Evolutionary conservation across 148 eudicot species (phyloP), one percentile per base, ranked within the genome.

Genomic region (Heliamphora exappendiculata): DNA sequence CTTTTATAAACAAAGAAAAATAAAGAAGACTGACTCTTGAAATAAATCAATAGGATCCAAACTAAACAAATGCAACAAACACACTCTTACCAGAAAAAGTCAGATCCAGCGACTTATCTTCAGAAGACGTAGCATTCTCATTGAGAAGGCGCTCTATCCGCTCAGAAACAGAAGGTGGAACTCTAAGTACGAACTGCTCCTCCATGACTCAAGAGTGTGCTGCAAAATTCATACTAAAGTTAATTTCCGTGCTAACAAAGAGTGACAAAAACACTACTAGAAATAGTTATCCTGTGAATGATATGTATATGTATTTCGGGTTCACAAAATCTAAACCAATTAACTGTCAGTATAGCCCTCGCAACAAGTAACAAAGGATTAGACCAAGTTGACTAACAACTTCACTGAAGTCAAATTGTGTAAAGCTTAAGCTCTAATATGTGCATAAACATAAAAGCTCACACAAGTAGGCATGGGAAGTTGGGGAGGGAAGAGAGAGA

Each of bases 131-230:
- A 26, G 88, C 82, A 66, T 88, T 80, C 62, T 94, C 96, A 74
- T 69, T 86, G 77, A 94, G 72, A 77, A 94, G 91, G 76, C 83
- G 86, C 36, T 92, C 96, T 63, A 94, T 86, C 55, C 88, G 87
- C 79, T 92, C 93, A 41, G 98, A 95, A 49, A 94, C 84, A 64
- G 98, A 85, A 69, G 98, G 92, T 41, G 97, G 95, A 79, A 94
- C 98, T 79, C 98, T 85, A 64, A 94, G 80, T 63, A 94, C 81
- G 74, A 94, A 94, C 63, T 94, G 98, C 82, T 92, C 98, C 81
- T 94, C 98, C 98, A 93, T 94, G 54, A 66, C 85, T 78, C 41
- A 17, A 51, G 44, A 73, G 57, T 57, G 26, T 8, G 12, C 55
- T 17, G 67, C 19, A 45, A 73, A 58, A 22, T 41, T 41, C 17